Evolutionary conservation across 306 rosid genomes (phyloP).

Genomic region (Quercus robur): DNA sequence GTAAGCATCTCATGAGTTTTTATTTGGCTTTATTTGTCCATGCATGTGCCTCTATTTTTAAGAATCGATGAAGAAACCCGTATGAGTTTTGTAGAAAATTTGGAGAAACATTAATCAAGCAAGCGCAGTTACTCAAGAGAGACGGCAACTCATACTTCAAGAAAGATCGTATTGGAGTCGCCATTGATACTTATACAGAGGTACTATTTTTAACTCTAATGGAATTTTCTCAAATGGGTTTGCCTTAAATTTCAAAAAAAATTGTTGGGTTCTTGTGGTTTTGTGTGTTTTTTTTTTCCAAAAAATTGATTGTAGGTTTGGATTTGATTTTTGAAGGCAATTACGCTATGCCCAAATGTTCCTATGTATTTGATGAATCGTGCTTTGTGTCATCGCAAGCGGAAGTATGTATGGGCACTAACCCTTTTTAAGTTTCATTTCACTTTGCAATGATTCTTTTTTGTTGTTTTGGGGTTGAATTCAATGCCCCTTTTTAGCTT

Average conservation of each 20-base stretch:
- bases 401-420: constrained; percentile 59
- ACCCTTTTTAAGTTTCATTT: background rate
- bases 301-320: background rate
- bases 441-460: background rate
- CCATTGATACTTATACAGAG: constrained; percentile 94
- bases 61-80: too few relatives aligned
- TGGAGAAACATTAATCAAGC: too few relatives aligned
- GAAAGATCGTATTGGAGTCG: constrained; percentile 72
- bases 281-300: background rate
- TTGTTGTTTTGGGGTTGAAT: background rate
- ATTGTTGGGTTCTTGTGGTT: too few relatives aligned
- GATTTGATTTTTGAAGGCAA: constrained; percentile 36
- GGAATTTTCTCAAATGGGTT: background rate
- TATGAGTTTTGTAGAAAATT: too few relatives aligned
- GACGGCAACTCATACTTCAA: too few relatives aligned
- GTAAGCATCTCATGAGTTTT: too few relatives aligned
- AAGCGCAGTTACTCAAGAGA: too few relatives aligned
- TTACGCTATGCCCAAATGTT: constrained; percentile 77
- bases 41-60: too few relatives aligned
- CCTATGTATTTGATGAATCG: constrained; percentile 83
- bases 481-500: background rate
- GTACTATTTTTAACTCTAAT: constrained; percentile 13
- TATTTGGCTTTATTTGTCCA: too few relatives aligned
- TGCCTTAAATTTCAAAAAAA: too few relatives aligned
- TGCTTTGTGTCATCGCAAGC: constrained; percentile 82